Percentiles rank a stretch among this genome's conserved stretches.
phyloP scores from a whole-genome alignment of 805 yeast species.

The Suhomyces tanzawaensis region DNA sequence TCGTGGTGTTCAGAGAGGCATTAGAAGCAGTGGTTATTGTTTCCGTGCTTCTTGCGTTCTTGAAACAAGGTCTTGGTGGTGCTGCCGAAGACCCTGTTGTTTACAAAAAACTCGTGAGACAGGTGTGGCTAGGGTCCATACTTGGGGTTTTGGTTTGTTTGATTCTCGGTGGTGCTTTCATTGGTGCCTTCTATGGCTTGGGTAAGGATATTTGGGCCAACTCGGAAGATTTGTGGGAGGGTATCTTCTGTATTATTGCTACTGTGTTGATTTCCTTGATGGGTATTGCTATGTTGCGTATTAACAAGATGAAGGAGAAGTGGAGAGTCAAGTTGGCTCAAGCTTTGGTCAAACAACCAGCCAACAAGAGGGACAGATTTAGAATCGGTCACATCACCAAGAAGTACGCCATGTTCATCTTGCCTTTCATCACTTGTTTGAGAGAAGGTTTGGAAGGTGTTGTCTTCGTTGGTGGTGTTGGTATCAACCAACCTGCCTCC shows the following conservation, averaged over 20 bases:
- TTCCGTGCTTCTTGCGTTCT: conserved; percentile 86
- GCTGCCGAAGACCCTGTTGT: conserved; percentile 46
- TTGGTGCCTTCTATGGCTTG: conserved; percentile 85
- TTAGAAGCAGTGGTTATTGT: conserved; percentile 90
- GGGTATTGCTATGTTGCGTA: conserved; percentile 96
- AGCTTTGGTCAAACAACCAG: conserved; percentile 66
- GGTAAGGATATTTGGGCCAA: conserved; percentile 80
- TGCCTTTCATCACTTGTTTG: conserved; percentile 25
- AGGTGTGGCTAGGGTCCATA: conserved; percentile 83
- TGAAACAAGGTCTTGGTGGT: conserved; percentile 80
- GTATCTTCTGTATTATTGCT: conserved; percentile 88
- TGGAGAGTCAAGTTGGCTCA: conserved; percentile 94
- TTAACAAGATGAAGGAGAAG: conserved; percentile 94
- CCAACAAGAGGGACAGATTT: conserved; percentile 46
- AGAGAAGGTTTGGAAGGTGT: conserved; percentile 37
- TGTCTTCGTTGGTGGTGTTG: conserved; percentile 47
- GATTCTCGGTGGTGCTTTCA: conserved; percentile 85
- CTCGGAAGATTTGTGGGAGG: conserved; percentile 97
- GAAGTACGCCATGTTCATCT: conserved; percentile 24
- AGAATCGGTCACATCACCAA: conserved; percentile 32
- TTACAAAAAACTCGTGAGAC: conserved; percentile 63
- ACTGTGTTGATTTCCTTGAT: conserved; percentile 82
- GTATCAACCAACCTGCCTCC: conserved; percentile 45
- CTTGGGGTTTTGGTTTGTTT: conserved; percentile 77
- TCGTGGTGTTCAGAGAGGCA: conserved; percentile 90